Conservation (phyloP, 176 grass and related monocot species). For the Avena sativa region DNA sequence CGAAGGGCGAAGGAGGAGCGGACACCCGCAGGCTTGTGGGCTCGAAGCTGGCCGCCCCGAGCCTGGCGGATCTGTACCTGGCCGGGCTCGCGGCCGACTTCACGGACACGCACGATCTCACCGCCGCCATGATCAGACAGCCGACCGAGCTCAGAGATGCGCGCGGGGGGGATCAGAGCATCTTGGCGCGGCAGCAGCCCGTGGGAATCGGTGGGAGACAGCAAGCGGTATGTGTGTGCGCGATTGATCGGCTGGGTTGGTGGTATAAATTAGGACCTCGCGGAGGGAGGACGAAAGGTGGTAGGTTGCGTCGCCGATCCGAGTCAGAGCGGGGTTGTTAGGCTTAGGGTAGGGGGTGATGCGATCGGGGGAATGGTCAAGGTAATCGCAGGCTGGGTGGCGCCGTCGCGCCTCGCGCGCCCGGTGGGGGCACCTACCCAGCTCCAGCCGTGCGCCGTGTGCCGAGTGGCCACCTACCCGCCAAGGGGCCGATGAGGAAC, state of each 20-base stretch:
- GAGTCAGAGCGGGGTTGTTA: not conserved
- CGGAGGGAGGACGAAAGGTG: not conserved
- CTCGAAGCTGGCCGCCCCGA: constrained; percentile 27
- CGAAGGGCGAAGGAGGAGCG: not conserved
- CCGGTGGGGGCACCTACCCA: constrained; percentile 12
- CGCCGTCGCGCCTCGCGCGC: not conserved
- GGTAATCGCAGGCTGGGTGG: not conserved
- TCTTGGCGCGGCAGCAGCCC: not conserved
- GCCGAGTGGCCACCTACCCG: constrained; percentile 1
- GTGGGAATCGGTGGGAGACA: constrained; percentile 20
- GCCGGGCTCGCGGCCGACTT: constrained; percentile 39
- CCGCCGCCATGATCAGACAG: constrained; percentile 45
- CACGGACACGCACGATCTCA: constrained; percentile 43
- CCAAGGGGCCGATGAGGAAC: not conserved
- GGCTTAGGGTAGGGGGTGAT: not conserved
- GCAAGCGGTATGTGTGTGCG: not conserved
- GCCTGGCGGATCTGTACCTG: constrained; percentile 54
- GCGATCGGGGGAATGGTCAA: not conserved
- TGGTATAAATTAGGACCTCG: constrained; percentile 47
- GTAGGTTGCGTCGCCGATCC: not conserved
- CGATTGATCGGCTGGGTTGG: constrained; percentile 31
- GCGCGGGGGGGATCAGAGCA: not conserved
- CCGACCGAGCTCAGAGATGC: constrained; percentile 23
- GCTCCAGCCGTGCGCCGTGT: not conserved
- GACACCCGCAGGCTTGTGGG: constrained; percentile 26